Conservation (phyloP, 2,329 filamentous ascomycete genomes). For the Tolypocladium nubicola region DNA sequence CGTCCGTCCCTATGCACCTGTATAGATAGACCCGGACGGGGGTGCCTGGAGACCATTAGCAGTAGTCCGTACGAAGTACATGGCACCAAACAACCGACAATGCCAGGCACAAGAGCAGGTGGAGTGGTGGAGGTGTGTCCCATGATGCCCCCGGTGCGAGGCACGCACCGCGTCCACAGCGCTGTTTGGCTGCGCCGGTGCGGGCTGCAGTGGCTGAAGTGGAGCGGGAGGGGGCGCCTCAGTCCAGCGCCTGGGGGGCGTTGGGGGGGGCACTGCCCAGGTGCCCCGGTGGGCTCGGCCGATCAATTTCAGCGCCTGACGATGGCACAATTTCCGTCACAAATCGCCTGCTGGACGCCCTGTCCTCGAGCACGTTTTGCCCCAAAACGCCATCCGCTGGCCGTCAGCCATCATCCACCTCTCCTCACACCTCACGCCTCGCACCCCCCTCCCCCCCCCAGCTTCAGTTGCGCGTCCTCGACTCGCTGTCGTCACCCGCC, state of each 20-base stretch:
- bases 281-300: background rate
- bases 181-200: background rate
- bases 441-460: background rate
- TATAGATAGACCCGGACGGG: background rate
- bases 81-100: background rate
- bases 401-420: background rate
- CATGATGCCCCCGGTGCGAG: background rate
- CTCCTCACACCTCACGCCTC: background rate
- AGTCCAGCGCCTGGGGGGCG: too few species aligned
- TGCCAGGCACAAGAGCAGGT: background rate
- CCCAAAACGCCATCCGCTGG: background rate
- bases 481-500: background rate
- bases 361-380: background rate
- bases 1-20: background rate
- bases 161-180: background rate
- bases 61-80: too few species aligned
- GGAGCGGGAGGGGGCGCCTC: background rate
- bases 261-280: background rate
- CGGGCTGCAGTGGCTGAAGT: background rate
- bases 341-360: background rate
- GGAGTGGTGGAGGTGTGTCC: background rate
- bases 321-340: background rate
- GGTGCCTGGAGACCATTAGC: background rate
- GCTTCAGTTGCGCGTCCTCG: background rate
- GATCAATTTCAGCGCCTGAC: background rate